These are phyloP conservation scores for Apiotrichum brassicae DNA, from an alignment of 1,284 basidiomycete species.

Conservation along the genomic window DNA sequence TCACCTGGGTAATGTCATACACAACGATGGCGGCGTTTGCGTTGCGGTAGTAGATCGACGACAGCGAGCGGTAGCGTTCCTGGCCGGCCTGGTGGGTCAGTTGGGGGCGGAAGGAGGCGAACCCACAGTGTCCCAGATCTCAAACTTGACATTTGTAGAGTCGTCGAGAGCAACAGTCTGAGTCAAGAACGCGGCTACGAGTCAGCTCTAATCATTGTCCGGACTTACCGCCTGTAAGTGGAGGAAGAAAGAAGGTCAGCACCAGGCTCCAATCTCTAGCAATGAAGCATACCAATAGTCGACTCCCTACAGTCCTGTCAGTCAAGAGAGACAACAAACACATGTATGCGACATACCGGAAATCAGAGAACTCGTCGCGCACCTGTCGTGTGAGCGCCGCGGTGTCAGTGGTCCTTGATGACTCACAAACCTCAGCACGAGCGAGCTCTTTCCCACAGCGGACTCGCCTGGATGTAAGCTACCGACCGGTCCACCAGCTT, in stretches of 20 bases:
- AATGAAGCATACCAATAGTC: slow-evolving; percentile 38
- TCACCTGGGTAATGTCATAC: slow-evolving; percentile 82
- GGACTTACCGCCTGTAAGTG: slow-evolving; percentile 19
- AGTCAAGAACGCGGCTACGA: slow-evolving; percentile 83
- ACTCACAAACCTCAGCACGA: slow-evolving; percentile 87
- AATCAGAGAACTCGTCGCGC: slow-evolving; percentile 94
- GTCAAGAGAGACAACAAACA: too few species aligned
- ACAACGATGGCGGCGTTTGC: slow-evolving; percentile 97
- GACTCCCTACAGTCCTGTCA: slow-evolving; percentile 45
- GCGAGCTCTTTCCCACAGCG: slow-evolving; percentile 93
- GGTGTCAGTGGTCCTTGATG: neutral
- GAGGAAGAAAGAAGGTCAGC: slow-evolving; percentile 1
- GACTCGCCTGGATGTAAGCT: slow-evolving; percentile 67
- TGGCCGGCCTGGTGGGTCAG: slow-evolving; percentile 5
- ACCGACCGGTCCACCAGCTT: slow-evolving; percentile 4
- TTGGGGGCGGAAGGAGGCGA: too few species aligned
- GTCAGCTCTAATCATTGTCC: neutral
- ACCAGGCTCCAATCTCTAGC: too few species aligned
- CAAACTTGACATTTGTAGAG: slow-evolving; percentile 88
- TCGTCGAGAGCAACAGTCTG: slow-evolving; percentile 90
- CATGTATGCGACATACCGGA: slow-evolving; percentile 73
- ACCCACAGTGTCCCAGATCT: slow-evolving; percentile 71
- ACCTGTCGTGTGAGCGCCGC: slow-evolving; percentile 24
- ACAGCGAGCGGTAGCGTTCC: slow-evolving; percentile 49
- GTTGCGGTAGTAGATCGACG: slow-evolving; percentile 97